A percentile compares a stretch with the other conserved stretches of the same genome.
These are phyloP conservation scores for Cyclotella sp. DNA, from an alignment of 108 stramenopile species.

Conservation along the genomic window DNA sequence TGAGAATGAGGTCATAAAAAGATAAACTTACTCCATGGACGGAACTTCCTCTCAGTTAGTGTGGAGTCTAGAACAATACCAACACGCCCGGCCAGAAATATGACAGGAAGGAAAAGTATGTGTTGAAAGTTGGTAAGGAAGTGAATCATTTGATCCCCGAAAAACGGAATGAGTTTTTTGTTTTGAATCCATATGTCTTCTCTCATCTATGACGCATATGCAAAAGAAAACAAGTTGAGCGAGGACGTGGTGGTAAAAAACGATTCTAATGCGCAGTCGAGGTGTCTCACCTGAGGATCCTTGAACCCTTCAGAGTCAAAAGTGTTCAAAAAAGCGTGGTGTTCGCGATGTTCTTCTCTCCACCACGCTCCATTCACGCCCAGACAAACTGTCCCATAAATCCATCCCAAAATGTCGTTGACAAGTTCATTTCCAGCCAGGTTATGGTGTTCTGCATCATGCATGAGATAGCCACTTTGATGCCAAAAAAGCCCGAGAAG, in stretches of 20 bases:
- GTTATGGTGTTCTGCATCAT: constrained; percentile 41
- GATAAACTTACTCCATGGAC: constrained; percentile 30
- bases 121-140: constrained; percentile 41
- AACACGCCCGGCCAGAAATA: constrained; percentile 29
- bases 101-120: constrained; percentile 37
- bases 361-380: constrained; percentile 48
- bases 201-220: constrained; percentile 22
- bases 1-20: background rate
- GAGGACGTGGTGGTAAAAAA: background rate
- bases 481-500: constrained; percentile 39
- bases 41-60: constrained; percentile 40
- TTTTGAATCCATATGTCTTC: constrained; percentile 44
- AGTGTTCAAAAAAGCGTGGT: constrained; percentile 40
- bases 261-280: background rate
- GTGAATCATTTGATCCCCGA: constrained; percentile 31
- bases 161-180: constrained; percentile 33
- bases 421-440: constrained; percentile 26
- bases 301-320: constrained; percentile 36
- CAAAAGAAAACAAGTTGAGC: background rate
- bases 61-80: constrained; percentile 42
- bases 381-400: constrained; percentile 40
- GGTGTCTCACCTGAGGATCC: constrained; percentile 39
- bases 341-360: constrained; percentile 42
- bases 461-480: constrained; percentile 43
- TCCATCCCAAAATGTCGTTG: constrained; percentile 43